Conservation (phyloP, 495 filamentous ascomycete species). For the Hypoxylon perforatum region DNA sequence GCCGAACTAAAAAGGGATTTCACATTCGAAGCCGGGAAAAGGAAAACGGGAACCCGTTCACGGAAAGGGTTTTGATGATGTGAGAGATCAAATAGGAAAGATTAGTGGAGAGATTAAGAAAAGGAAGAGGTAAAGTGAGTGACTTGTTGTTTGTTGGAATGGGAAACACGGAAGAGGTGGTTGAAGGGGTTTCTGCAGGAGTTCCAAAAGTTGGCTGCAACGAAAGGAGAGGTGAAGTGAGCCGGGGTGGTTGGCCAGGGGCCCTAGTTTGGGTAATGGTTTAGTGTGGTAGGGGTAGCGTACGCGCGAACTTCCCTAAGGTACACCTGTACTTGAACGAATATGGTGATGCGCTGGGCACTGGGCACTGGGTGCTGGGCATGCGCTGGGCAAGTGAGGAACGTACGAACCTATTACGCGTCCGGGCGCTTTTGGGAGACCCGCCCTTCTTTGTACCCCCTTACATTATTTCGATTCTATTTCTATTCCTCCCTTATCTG, state of each 20-base stretch:
- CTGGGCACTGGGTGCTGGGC: too few species aligned
- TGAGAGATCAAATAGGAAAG: conserved; percentile 5
- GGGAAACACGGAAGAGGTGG: neutral
- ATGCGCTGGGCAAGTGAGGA: too few species aligned
- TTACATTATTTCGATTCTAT: neutral
- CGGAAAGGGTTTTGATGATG: conserved; percentile 37
- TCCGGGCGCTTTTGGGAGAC: neutral
- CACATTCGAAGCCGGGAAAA: conserved; percentile 26
- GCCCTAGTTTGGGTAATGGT: neutral
- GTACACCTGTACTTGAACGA: neutral
- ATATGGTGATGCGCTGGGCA: neutral
- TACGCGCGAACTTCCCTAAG: neutral
- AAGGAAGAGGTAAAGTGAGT: neutral
- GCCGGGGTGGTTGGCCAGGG: neutral
- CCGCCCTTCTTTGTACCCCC: neutral
- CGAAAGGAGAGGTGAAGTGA: neutral
- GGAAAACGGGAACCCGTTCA: conserved; percentile 32
- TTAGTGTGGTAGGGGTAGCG: too few species aligned
- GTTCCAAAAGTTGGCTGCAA: neutral
- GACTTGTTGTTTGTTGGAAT: conserved; percentile 7
- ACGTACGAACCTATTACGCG: neutral
- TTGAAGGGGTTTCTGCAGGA: too few species aligned
- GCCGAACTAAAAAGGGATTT: conserved; percentile 17
- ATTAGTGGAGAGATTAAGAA: conserved; percentile 22
- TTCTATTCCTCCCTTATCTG: neutral